Evolutionary conservation across 1,284 basidiomycete species (phyloP).

Genomic region (Heterobasidion irregulare): DNA sequence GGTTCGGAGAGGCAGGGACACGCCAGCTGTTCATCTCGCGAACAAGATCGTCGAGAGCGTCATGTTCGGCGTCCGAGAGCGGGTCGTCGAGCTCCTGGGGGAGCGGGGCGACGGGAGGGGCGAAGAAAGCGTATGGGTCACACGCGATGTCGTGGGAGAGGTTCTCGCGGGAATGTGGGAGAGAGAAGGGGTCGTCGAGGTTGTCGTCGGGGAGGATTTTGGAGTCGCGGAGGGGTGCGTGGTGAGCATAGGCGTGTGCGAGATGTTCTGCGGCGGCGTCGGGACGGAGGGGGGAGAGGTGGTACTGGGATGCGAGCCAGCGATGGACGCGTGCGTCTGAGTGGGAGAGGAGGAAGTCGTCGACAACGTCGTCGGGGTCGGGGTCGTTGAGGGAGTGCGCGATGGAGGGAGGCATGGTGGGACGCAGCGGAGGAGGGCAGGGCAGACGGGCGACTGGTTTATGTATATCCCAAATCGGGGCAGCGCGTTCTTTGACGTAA

Average conservation of each 20-base stretch:
- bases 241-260: constrained; percentile 7
- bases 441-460: no score
- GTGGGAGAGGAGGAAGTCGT: neutral
- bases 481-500: no score
- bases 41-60: constrained; percentile 10
- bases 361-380: neutral
- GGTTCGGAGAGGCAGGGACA: neutral
- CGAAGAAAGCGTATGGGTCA: no score
- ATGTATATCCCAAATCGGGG: no score
- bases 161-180: neutral
- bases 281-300: constrained; percentile 9
- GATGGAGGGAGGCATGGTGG: neutral
- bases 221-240: constrained; percentile 12
- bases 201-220: constrained; percentile 12
- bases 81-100: neutral
- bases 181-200: constrained; percentile 5
- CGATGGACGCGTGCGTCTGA: constrained; percentile 2
- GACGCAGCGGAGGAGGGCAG: no score
- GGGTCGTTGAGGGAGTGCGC: neutral
- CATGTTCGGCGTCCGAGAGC: constrained; percentile 4
- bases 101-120: neutral
- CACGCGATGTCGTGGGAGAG: no score
- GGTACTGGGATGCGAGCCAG: constrained; percentile 14
- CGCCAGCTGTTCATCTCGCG: constrained; percentile 14
- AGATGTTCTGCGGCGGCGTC: constrained; percentile 1